phyloP scores from a whole-genome alignment of 257 asterid genomes.

The Cynanchum wilfordii region DNA sequence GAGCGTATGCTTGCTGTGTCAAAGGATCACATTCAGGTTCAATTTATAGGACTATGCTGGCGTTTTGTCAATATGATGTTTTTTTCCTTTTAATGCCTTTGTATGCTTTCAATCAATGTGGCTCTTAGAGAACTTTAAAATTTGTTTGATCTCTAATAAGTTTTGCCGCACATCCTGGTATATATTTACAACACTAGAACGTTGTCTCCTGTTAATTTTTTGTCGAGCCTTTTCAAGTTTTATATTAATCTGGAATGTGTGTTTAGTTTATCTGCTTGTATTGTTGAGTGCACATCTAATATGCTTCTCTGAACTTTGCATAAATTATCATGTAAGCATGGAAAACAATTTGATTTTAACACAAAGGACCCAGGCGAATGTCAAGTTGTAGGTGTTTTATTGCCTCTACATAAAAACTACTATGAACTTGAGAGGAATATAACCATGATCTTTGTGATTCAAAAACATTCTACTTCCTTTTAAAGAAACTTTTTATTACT shows the following conservation, averaged over 20 bases:
- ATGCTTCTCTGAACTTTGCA: background rate
- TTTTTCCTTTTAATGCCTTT: background rate
- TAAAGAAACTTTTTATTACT: background rate
- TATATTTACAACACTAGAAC: background rate
- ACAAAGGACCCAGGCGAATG: background rate
- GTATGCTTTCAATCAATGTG: background rate
- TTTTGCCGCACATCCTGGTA: background rate
- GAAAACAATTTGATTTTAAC: background rate
- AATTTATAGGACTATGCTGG: background rate
- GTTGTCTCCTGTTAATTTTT: background rate
- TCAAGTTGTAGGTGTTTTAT: background rate
- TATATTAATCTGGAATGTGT: background rate
- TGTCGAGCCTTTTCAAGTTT: background rate
- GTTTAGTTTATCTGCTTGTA: background rate
- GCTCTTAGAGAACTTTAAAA: background rate
- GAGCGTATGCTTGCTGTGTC: slow-evolving; percentile 59
- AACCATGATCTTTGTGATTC: background rate
- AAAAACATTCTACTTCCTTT: background rate
- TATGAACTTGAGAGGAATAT: background rate
- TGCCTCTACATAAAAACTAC: background rate
- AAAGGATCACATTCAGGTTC: slow-evolving; percentile 91
- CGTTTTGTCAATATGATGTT: background rate
- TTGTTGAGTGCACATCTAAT: background rate
- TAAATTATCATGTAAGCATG: background rate
- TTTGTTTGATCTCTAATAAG: background rate